Percentiles rank a stretch among this genome's conserved stretches.
These are phyloP conservation scores for Kurtzmaniella cleridarum DNA, from an alignment of 805 yeast species.

Conservation along the genomic window DNA sequence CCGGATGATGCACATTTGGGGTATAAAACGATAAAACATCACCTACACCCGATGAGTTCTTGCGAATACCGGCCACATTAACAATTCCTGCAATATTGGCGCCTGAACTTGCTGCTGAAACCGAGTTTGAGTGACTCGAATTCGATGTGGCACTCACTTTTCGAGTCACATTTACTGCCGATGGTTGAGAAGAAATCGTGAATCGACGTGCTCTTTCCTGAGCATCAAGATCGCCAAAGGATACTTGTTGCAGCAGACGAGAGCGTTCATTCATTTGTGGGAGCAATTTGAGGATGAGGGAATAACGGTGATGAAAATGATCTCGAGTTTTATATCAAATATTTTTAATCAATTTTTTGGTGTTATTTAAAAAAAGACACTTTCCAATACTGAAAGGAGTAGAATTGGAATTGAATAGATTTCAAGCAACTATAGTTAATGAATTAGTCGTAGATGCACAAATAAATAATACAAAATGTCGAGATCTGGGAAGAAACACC, in stretches of 20 bases:
- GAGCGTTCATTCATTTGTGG: neutral
- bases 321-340: neutral
- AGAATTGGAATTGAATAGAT: no score
- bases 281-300: neutral
- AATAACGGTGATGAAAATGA: neutral
- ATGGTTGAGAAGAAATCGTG: conserved; percentile 41
- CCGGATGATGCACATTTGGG: no score
- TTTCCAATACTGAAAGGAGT: neutral
- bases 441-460: no score
- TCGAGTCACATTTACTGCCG: conserved; percentile 21
- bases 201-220: conserved; percentile 36
- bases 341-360: neutral
- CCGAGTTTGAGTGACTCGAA: neutral
- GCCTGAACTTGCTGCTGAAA: no score
- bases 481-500: no score
- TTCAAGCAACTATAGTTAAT: no score
- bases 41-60: no score
- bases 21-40: no score
- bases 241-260: conserved; percentile 15
- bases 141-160: conserved; percentile 3
- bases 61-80: no score
- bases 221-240: conserved; percentile 30
- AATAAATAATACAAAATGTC: no score
- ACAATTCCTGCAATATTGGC: no score
- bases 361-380: neutral